These are phyloP conservation scores for Aureobasidium sp. DNA, from an alignment of 2,329 filamentous ascomycete genomes.

Conservation along the genomic window DNA sequence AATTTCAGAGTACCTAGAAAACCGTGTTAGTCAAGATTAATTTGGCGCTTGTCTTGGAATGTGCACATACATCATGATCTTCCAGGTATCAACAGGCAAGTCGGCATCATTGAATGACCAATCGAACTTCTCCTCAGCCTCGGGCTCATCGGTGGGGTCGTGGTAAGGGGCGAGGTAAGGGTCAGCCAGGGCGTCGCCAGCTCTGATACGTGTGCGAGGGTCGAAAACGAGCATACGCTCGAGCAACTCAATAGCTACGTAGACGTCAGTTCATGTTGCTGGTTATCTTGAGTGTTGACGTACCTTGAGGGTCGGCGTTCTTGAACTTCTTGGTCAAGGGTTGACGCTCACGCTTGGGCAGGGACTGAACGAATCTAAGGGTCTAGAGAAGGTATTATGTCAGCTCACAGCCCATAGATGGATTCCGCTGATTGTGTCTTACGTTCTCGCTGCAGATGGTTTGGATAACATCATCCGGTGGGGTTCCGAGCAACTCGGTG, in stretches of 20 bases:
- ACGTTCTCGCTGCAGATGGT: conserved; percentile 98
- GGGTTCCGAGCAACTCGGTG: conserved; percentile 90
- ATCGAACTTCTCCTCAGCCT: conserved; percentile 95
- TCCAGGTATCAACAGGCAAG: conserved; percentile 97
- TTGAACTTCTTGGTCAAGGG: conserved; percentile 84
- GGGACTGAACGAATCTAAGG: conserved; percentile 90
- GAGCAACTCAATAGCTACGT: conserved; percentile 76
- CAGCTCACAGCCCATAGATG: neutral
- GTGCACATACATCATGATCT: conserved; percentile 90
- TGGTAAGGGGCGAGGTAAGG: conserved; percentile 95
- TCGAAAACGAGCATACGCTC: conserved; percentile 98
- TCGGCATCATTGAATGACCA: conserved; percentile 99
- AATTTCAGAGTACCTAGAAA: conserved; percentile 86
- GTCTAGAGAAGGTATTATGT: conserved; percentile 51
- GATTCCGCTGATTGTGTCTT: conserved; percentile 19
- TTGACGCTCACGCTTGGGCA: conserved; percentile 88
- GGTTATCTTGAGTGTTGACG: conserved; percentile 22
- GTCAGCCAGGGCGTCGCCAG: conserved; percentile 76
- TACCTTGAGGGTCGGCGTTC: conserved; percentile 82
- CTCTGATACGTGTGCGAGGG: conserved; percentile 89
- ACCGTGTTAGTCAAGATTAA: neutral
- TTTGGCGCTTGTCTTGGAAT: neutral
- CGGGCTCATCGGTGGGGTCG: conserved; percentile 91
- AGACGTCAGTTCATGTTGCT: conserved; percentile 17
- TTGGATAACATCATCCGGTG: conserved; percentile 96